phyloP scores from a whole-genome alignment of 2,329 filamentous ascomycete species.

The Scytalidium lignicola region DNA sequence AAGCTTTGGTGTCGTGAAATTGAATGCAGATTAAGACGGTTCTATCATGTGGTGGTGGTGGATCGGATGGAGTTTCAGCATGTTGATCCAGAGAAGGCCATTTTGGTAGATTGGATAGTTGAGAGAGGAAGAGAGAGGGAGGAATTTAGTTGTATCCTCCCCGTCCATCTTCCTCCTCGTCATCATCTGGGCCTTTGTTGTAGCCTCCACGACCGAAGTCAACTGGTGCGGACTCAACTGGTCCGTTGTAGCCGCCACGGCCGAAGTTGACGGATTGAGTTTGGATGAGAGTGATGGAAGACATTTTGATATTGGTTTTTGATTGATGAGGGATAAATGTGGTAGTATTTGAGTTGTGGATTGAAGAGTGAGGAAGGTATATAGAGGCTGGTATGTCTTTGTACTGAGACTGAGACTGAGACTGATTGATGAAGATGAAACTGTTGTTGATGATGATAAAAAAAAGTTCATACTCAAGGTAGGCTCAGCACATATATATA shows the following conservation, averaged over 20 bases:
- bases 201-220: slow-evolving; percentile 21
- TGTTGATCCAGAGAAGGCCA: no score
- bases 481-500: neutral
- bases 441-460: neutral
- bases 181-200: slow-evolving; percentile 22
- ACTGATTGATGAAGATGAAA: no score
- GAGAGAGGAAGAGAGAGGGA: neutral
- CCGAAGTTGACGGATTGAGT: slow-evolving; percentile 7
- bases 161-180: slow-evolving; percentile 26
- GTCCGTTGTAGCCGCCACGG: slow-evolving; percentile 22
- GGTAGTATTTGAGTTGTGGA: neutral
- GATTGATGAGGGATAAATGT: neutral
- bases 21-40: no score
- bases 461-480: neutral
- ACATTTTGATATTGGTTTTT: slow-evolving; percentile 11
- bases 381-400: neutral
- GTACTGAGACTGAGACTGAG: neutral
- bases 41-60: no score
- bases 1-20: no score
- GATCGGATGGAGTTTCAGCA: no score
- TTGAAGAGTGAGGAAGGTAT: neutral
- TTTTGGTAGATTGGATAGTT: no score
- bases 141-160: slow-evolving; percentile 23
- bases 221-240: slow-evolving; percentile 6
- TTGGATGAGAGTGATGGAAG: slow-evolving; percentile 8